phyloP scores from a whole-genome alignment of 306 rosid species.

The Lablab purpureus region DNA sequence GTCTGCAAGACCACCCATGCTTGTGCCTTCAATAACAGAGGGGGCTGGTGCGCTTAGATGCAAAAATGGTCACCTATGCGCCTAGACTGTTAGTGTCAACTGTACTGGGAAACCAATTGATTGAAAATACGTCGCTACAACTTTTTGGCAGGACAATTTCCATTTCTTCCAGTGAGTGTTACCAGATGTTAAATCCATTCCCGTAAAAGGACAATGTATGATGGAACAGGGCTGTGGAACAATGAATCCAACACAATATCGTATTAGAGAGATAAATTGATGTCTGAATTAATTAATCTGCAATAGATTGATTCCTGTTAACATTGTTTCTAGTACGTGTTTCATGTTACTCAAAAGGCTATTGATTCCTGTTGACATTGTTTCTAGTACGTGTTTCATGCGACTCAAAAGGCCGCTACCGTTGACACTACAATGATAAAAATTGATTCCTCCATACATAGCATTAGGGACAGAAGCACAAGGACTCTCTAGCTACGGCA shows the following conservation, averaged over 20 bases:
- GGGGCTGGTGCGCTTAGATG: conserved; percentile 74
- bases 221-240: not conserved
- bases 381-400: too few species aligned
- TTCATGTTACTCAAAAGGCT: too few species aligned
- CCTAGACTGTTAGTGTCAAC: conserved; percentile 2
- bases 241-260: not conserved
- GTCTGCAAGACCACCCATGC: conserved; percentile 67
- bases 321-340: too few species aligned
- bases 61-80: conserved; percentile 55
- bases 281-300: not conserved
- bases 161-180: not conserved
- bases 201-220: not conserved
- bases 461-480: too few species aligned
- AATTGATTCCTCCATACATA: not conserved
- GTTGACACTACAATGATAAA: not conserved
- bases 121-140: not conserved
- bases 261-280: not conserved
- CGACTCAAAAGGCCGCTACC: too few species aligned
- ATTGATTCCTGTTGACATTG: too few species aligned
- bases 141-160: not conserved
- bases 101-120: not conserved
- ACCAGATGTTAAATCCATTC: not conserved
- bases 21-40: conserved; percentile 67
- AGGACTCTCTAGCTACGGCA: not conserved
- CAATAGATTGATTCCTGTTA: too few species aligned